Evolutionary conservation across 2,329 filamentous ascomycete genomes (phyloP), one percentile per base, ranked within the genome.

Genomic region (Microsporum ferrugineum): DNA sequence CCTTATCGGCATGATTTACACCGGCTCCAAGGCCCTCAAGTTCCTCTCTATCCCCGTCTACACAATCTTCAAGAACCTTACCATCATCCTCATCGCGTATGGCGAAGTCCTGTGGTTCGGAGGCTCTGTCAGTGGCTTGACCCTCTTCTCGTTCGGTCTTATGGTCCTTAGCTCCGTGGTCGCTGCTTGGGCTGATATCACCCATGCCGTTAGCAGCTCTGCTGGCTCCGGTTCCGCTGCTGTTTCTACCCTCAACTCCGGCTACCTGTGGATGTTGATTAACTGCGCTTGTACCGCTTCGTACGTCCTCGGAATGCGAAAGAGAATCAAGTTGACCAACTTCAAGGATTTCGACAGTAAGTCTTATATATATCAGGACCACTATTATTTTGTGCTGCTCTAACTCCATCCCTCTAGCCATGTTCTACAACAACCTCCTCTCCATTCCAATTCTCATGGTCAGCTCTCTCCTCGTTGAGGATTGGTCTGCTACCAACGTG

Each of bases 51-150:
- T 99, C 61, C 94, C 94, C 29, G 94, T 99, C 31, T 99, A 99
- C 78, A 99, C 94, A 61, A 99, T 99, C 74, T 99, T 99, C 83
- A 99, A 99, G 83, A 99, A 99, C 79, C 77, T 99, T 79, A 97
- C 94, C 64, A 99, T 95, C 75, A 97, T 99, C 70, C 85, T 97
- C 66, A 99, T 97, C 71, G 94, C 94, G 61, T 99, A 99, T 68
- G 94, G 94, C 68, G 94, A 99, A 77, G 92, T 99, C 34, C 82
- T 99, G 59, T 97, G 92, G 91, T 99, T 99, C 68, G 94, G 94
- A 64, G 92, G 92, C 71, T 90, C 86, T 57, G 92, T 99, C 63
- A 91, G 88, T 14, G 84, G 87, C 55, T 85, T 96, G 75, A 86
- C 91, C 1, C 84, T 99, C 34, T 87, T 96, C 70, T 95, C 91